A percentile compares a stretch with the other conserved stretches of the same genome.
phyloP scores from a whole-genome alignment of 1,284 basidiomycete genomes.

The Ustilago crameri region DNA sequence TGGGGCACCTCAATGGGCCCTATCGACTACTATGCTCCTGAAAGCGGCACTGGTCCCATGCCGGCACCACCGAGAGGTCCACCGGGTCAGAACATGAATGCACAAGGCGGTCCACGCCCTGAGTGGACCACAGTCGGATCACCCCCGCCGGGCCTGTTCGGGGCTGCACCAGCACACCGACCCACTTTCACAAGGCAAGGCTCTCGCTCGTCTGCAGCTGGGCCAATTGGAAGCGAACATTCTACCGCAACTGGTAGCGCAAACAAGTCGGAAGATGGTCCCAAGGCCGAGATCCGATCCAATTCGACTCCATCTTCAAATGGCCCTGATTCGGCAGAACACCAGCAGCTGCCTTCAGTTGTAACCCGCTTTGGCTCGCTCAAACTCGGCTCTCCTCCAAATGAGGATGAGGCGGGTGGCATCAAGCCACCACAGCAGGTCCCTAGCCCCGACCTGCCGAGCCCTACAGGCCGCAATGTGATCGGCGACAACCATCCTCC shows the following conservation, averaged over 20 bases:
- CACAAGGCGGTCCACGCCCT: conserved; percentile 23
- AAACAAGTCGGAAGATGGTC: conserved; percentile 40
- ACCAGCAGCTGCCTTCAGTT: conserved; percentile 7
- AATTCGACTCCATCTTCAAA: conserved; percentile 29
- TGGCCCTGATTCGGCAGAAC: conserved; percentile 24
- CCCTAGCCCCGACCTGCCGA: conserved; percentile 43
- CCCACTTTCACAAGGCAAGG: conserved; percentile 38
- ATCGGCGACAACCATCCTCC: conserved; percentile 59
- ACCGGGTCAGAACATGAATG: conserved; percentile 10
- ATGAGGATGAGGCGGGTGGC: conserved; percentile 16
- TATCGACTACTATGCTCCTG: conserved; percentile 57
- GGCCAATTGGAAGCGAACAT: conserved; percentile 13
- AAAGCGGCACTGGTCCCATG: conserved; percentile 23
- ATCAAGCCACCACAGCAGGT: conserved; percentile 20
- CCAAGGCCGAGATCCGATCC: conserved; percentile 19
- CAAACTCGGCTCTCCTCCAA: conserved; percentile 46
- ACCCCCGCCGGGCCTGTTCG: conserved; percentile 44
- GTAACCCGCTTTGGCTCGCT: conserved; percentile 49
- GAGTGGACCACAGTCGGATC: conserved; percentile 56
- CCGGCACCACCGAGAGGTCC: conserved; percentile 14
- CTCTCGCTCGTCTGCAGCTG: conserved; percentile 22
- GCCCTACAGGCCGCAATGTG: conserved; percentile 51
- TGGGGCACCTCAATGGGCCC: conserved; percentile 58
- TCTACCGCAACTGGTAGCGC: neutral
- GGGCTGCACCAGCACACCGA: conserved; percentile 12